Conservation (phyloP, 139 green algal species). For the Diplosphaera chodatii region DNA sequence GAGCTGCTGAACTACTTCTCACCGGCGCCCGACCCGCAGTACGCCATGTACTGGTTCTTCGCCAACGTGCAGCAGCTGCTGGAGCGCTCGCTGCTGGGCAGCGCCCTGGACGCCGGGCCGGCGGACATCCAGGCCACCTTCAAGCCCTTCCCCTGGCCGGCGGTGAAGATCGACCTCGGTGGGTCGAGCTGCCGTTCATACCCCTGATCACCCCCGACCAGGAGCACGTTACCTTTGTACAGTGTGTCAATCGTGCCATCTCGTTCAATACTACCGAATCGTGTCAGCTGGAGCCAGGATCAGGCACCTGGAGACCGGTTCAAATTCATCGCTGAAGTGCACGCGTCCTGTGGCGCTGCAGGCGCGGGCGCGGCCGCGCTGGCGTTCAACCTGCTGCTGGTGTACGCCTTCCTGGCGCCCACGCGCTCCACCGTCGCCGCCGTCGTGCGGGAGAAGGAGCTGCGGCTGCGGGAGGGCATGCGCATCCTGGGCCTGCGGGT, state of each 20-base stretch:
- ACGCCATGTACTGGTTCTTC: conserved; percentile 69
- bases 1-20: conserved; percentile 60
- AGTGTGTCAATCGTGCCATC: too few relatives aligned
- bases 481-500: conserved; percentile 54
- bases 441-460: conserved; percentile 74
- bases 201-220: too few relatives aligned
- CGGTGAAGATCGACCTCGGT: conserved; percentile 39
- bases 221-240: too few relatives aligned
- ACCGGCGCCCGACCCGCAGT: conserved; percentile 35
- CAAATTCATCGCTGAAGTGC: too few relatives aligned
- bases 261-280: too few relatives aligned
- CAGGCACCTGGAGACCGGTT: too few relatives aligned
- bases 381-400: conserved; percentile 74
- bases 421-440: conserved; percentile 40
- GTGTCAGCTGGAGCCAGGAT: too few relatives aligned
- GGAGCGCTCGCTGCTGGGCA: conserved; percentile 25
- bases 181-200: too few relatives aligned
- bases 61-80: conserved; percentile 60
- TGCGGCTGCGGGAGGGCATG: conserved; percentile 75
- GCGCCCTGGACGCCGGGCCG: background rate
- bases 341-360: too few relatives aligned
- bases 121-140: conserved; percentile 10
- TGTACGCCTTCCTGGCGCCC: conserved; percentile 55
- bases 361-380: conserved; percentile 40
- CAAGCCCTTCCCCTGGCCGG: conserved; percentile 72